A percentile compares a stretch with the other conserved stretches of the same genome.
phyloP scores from a whole-genome alignment of 2,329 filamentous ascomycete species.

The Xylariaceae sp. region DNA sequence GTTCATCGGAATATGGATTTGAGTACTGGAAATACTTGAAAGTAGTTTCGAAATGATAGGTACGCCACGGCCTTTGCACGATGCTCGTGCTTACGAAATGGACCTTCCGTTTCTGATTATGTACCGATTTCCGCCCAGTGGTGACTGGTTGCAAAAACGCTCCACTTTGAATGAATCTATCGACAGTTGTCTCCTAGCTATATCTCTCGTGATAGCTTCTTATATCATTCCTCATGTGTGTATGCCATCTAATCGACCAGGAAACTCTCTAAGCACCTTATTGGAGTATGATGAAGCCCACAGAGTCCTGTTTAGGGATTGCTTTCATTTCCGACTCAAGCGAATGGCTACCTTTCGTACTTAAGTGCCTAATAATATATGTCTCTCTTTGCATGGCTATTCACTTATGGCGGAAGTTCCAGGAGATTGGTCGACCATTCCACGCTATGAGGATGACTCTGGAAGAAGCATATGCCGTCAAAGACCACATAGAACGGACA shows the following conservation, averaged over 20 bases:
- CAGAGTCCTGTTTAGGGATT: background rate
- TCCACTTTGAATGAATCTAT: background rate
- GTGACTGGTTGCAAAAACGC: too few species aligned
- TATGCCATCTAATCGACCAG: background rate
- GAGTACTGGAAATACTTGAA: too few species aligned
- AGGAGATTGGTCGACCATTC: background rate
- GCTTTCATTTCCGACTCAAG: too few species aligned
- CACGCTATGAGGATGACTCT: conserved; percentile 7
- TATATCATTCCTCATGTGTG: background rate
- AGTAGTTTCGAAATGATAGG: too few species aligned
- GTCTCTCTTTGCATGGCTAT: background rate
- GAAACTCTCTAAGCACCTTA: background rate
- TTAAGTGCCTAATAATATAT: too few species aligned
- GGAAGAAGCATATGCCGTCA: conserved; percentile 14
- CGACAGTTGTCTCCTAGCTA: background rate
- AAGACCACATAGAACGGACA: conserved; percentile 9
- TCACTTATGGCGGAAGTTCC: background rate
- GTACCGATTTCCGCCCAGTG: too few species aligned
- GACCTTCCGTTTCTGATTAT: too few species aligned
- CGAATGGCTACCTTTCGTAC: too few species aligned
- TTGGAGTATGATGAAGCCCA: background rate
- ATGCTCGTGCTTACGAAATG: too few species aligned
- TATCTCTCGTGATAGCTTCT: background rate
- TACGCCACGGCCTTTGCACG: too few species aligned
- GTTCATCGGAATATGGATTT: too few species aligned